phyloP scores from a whole-genome alignment of 192 early-diverging fungal genomes.

The Gamsiella multidivaricata region DNA sequence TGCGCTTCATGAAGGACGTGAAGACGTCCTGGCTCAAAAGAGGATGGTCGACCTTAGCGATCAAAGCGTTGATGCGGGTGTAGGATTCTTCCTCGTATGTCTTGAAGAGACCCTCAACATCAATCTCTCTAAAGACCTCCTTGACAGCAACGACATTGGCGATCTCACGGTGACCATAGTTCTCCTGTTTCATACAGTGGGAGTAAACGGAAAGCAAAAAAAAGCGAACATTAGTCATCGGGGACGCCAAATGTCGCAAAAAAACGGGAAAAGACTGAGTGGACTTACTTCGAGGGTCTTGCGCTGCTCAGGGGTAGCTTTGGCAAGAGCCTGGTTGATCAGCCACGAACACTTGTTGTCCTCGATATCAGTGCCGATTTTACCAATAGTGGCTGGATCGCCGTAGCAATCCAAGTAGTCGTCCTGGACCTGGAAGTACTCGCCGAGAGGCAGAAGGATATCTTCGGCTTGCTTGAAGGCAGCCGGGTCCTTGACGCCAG shows the following conservation, averaged over 20 bases:
- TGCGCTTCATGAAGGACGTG: conserved; percentile 91
- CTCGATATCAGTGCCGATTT: conserved; percentile 99
- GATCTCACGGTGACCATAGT: conserved; percentile 91
- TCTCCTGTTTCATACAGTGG: conserved; percentile 71
- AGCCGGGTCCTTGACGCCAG: conserved; percentile 80
- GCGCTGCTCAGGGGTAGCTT: conserved; percentile 85
- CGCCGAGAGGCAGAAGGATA: conserved; percentile 93
- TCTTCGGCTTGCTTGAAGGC: conserved; percentile 85
- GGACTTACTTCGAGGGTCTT: conserved; percentile 76
- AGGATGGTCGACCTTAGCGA: conserved; percentile 84
- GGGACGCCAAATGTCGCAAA: background rate
- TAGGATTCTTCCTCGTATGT: conserved; percentile 92
- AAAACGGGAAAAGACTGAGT: background rate
- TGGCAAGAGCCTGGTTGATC: conserved; percentile 90
- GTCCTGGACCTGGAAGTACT: conserved; percentile 99
- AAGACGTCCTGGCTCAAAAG: conserved; percentile 87
- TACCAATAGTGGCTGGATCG: conserved; percentile 90
- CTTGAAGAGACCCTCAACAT: conserved; percentile 82
- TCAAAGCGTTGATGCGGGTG: conserved; percentile 76
- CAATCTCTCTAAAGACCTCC: conserved; percentile 82
- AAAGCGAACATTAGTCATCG: background rate
- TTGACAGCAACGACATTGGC: conserved; percentile 86
- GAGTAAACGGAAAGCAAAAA: no score
- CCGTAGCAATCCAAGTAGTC: conserved; percentile 99
- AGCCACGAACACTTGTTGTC: conserved; percentile 99